Base-by-base conservation (phyloP, 345 rosid genomes). In the Anastatica hierochuntica region DNA sequence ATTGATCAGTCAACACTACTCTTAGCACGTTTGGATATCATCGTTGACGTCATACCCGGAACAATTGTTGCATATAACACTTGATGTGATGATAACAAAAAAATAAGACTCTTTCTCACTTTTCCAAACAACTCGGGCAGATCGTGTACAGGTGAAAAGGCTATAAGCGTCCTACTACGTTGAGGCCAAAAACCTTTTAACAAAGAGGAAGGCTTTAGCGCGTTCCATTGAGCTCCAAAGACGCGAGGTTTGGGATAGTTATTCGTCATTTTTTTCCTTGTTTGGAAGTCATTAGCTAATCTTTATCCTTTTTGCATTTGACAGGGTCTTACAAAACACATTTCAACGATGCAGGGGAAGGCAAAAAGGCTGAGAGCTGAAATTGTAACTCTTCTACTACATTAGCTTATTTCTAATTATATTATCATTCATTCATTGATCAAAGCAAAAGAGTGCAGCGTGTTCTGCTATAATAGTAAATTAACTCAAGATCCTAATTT, bases 181-280 rank as follows among this genome's bases (percentile, higher is more conserved):
- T 87, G 66, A 84, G 96, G 71, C 95, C 98, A 9, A 77, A 53
- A 87, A 84, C 74, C 96, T 90, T 60, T 76, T 90, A 72, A 82
- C 96, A 26, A 90, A 90, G 77, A 76, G 96, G 73, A 90, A 83
- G 65, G 98, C 98, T 67, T 72, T 90, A 77, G 96, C 98, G 7
- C 95, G 96, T 58, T 90, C 95, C 53, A 75, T 87, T 50, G 96
- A 90, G 77, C 85, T 90, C 54, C 98, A 87, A 74, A 80, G 98
- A 71, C 82, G 67, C 1, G 95, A 87, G 96, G 98, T 90, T 44
- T 2, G 21, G 13, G 20, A 7, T 19, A 21, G 16, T 23, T 10
- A 30, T 2, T 3, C 1, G 9, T 62, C 34, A 23, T 35, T n/a
- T 29, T 24, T 37, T 37, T 58, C 50, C 39, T 6, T 21, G 0